Evolutionary conservation across 306 rosid species (phyloP), one percentile per base, ranked within the genome.

Genomic region (Morella rubra): DNA sequence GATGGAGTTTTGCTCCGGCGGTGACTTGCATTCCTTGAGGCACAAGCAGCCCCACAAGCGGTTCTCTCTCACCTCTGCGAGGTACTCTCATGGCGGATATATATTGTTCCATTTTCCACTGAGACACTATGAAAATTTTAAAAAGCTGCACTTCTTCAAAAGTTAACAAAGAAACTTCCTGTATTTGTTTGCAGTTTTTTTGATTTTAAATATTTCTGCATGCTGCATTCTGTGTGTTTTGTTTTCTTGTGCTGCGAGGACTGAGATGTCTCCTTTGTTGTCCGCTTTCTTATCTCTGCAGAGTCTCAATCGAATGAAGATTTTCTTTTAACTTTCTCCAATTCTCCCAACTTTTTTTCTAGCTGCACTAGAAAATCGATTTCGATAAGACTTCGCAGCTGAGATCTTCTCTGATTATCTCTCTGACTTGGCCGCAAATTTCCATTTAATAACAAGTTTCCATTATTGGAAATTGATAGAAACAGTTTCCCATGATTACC

Each of bases 1-100:
- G 19, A 95, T 95, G 97, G 99, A 95, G 93, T 95, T 80, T 69
- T 92, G 99, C 19, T 87, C 93, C 69, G 97, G 98, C 27, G 99
- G 99, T 0, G 99, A 95, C 74, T 77, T 95, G 77, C 99, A 95
- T 81, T 91, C 99, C 4, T 93, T 95, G 58, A 81, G 96, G 19
- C 97, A 92, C 66, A 89, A 73, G 12, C 93, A 88, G 79, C 93
- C 87, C 4, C 84, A 82, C 44, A 84, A 85, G 5, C 96, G 99
- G 56, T 95, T 95, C 84, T 83, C 98, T 78, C 89, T 89, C 78
- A 66, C 69, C 80, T 89, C 98, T 8, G 92, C 99, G 1, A 91
- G 99, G 99, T 94, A 86, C 55, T 66, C 42, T 18, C 14, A 59
- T 59, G 40, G 12, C 65, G 37, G 65, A 22, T 47, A 47, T 47